Conservation (phyloP, 1,284 basidiomycete species). For the Trametes polyzona region DNA sequence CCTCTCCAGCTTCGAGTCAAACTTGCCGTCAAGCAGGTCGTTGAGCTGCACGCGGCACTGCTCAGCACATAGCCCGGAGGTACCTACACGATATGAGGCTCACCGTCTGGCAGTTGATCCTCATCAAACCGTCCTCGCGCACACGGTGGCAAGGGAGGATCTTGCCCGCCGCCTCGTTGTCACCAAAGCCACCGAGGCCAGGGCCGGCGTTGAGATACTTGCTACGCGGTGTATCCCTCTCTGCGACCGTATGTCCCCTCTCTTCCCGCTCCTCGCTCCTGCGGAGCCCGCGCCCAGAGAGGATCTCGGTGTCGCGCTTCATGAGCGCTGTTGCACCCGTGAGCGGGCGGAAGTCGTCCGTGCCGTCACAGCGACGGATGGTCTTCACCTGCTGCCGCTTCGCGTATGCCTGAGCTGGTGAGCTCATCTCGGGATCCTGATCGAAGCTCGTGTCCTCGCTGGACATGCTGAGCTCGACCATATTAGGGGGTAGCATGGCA, state of each 20-base stretch:
- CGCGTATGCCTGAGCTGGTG: slow-evolving; percentile 77
- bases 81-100: no score
- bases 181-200: slow-evolving; percentile 72
- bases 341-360: slow-evolving; percentile 74
- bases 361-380: slow-evolving; percentile 75
- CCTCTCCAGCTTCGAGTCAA: slow-evolving; percentile 62
- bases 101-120: slow-evolving; percentile 84
- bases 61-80: not conserved
- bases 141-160: slow-evolving; percentile 93
- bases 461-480: slow-evolving; percentile 50
- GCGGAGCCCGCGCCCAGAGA: slow-evolving; percentile 48
- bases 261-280: slow-evolving; percentile 25
- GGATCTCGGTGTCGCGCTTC: slow-evolving; percentile 38
- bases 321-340: slow-evolving; percentile 61
- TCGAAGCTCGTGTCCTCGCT: slow-evolving; percentile 56
- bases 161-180: slow-evolving; percentile 92
- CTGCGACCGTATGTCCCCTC: slow-evolving; percentile 37
- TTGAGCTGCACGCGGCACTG: slow-evolving; percentile 80
- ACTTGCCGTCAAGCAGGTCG: slow-evolving; percentile 75
- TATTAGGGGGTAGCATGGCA: slow-evolving; percentile 63
- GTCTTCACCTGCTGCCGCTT: slow-evolving; percentile 75
- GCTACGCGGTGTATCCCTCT: slow-evolving; percentile 37
- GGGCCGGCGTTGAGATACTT: slow-evolving; percentile 44
- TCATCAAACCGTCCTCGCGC: slow-evolving; percentile 93
- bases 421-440: slow-evolving; percentile 65